phyloP scores from a whole-genome alignment of 805 yeast species.

The Candida nonsorbophila region DNA sequence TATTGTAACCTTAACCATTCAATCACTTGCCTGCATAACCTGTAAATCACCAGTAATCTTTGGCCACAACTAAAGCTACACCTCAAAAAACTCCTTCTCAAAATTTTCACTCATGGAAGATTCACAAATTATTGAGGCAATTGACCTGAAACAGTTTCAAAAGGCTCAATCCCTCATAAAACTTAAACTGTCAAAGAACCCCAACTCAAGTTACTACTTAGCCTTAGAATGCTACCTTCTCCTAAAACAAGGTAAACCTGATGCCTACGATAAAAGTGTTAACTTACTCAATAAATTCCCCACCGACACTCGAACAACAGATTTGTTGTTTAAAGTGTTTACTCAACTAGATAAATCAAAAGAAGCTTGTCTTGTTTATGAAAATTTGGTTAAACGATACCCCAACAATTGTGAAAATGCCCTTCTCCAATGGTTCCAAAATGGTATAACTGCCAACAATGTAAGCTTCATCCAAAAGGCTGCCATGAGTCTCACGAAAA shows the following conservation, averaged over 20 bases:
- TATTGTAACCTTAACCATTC: not conserved
- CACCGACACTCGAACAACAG: slow-evolving; percentile 51
- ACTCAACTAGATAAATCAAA: slow-evolving; percentile 21
- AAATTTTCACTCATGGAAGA: no score
- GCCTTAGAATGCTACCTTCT: slow-evolving; percentile 38
- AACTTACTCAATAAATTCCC: slow-evolving; percentile 34
- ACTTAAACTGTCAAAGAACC: slow-evolving; percentile 47
- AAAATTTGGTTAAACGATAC: slow-evolving; percentile 52
- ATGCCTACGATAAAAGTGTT: slow-evolving; percentile 27
- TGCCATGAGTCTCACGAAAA: slow-evolving; percentile 37
- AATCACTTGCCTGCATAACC: not conserved
- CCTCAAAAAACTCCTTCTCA: no score
- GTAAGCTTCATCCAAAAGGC: slow-evolving; percentile 48
- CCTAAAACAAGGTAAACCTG: slow-evolving; percentile 26
- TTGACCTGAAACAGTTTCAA: slow-evolving; percentile 49
- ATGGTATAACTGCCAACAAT: slow-evolving; percentile 44
- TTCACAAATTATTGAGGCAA: slow-evolving; percentile 29
- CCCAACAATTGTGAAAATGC: slow-evolving; percentile 38
- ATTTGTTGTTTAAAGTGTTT: slow-evolving; percentile 43
- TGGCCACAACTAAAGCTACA: not conserved
- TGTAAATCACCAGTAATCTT: not conserved
- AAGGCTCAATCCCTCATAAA: slow-evolving; percentile 47
- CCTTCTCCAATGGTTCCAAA: slow-evolving; percentile 53
- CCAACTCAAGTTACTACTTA: slow-evolving; percentile 50
- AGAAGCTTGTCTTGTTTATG: slow-evolving; percentile 48